These are phyloP conservation scores for Solanum sejunctum DNA, from an alignment of 257 asterid species.

Conservation along the genomic window DNA sequence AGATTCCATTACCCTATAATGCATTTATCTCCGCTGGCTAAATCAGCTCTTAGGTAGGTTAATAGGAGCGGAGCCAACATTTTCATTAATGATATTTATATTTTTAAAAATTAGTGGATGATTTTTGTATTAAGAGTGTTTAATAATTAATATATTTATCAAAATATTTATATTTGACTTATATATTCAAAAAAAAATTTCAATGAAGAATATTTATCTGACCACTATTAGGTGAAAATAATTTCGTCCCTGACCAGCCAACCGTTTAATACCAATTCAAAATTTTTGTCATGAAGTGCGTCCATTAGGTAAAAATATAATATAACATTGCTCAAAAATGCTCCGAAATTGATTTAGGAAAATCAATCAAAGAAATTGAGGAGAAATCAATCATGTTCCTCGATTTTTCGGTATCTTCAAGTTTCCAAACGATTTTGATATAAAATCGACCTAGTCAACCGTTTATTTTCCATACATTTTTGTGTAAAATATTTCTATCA, in stretches of 20 bases:
- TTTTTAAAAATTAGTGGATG: too few relatives aligned
- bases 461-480: neutral
- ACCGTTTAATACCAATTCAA: neutral
- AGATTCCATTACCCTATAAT: slow-evolving; percentile 11
- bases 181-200: too few relatives aligned
- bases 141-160: too few relatives aligned
- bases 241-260: neutral
- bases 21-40: neutral
- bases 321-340: neutral
- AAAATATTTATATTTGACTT: too few relatives aligned
- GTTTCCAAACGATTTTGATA: neutral
- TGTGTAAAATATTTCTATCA: neutral
- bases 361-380: neutral
- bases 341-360: neutral
- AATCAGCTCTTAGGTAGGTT: neutral
- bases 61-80: too few relatives aligned
- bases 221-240: too few relatives aligned
- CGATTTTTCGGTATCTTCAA: neutral
- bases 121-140: too few relatives aligned
- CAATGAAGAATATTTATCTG: too few relatives aligned
- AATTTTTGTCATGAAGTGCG: too few relatives aligned
- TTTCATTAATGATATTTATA: too few relatives aligned
- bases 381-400: neutral
- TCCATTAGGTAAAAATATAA: too few relatives aligned
- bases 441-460: neutral